These are phyloP conservation scores for Coemansia sp. DNA, from an alignment of 371 early-diverging fungal species.

Conservation along the genomic window DNA sequence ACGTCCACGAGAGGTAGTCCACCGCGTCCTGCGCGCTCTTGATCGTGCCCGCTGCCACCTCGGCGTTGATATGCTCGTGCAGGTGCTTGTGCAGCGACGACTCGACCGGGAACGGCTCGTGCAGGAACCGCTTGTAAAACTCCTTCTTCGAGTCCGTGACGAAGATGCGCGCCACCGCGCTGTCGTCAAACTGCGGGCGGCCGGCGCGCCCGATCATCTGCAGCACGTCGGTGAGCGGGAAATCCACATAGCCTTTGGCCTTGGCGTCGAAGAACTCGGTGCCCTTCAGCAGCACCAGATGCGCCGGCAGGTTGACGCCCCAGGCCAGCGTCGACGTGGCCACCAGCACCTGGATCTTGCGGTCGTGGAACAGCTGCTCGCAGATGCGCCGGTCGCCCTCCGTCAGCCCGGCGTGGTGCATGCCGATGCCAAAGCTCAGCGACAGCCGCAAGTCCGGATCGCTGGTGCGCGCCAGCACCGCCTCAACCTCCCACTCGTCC, in stretches of 20 bases:
- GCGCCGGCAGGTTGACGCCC: constrained; percentile 98
- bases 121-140: constrained; percentile 95
- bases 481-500: constrained; percentile 78
- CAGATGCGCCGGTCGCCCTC: constrained; percentile 84
- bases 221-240: constrained; percentile 92
- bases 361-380: constrained; percentile 90
- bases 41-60: constrained; percentile 81
- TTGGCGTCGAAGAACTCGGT: constrained; percentile 96
- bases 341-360: constrained; percentile 94
- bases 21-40: constrained; percentile 86
- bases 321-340: constrained; percentile 98
- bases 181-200: constrained; percentile 95
- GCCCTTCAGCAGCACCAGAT: constrained; percentile 97
- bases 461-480: constrained; percentile 63
- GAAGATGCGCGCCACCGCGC: constrained; percentile 83
- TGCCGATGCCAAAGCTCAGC: constrained; percentile 94
- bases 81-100: constrained; percentile 72
- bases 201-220: constrained; percentile 99
- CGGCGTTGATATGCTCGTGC: constrained; percentile 91
- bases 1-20: constrained; percentile 94
- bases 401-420: constrained; percentile 98
- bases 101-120: constrained; percentile 90
- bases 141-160: constrained; percentile 90
- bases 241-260: constrained; percentile 84
- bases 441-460: constrained; percentile 78